Base-by-base conservation (phyloP, 495 filamentous ascomycete genomes). In the Sphaerosporella brunnea region DNA sequence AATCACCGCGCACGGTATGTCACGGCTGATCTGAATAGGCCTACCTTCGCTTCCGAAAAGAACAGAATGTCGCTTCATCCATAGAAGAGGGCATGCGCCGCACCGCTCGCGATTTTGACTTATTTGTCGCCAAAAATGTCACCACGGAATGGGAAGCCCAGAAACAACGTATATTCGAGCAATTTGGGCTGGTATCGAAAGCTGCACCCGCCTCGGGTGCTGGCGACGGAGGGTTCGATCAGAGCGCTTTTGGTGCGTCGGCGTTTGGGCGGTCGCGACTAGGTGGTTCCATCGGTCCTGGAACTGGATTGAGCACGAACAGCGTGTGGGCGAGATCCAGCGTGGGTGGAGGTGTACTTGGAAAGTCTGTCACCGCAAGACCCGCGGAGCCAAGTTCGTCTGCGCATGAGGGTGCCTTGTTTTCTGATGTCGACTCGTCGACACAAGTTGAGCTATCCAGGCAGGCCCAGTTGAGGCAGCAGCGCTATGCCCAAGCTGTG, bases 141-240 rank as follows among this genome's bases (percentile, higher is more conserved):
- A 83, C 84, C 5, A 78, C 90, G 68, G 83, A 95, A 62, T 96
- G 88, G 88, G 85, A 96, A 47, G 76, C 79, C 4, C 90, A 96
- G 64, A 78, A 87, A 30, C 81, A 79, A 59, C 77, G 77, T 45
- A 93, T 96, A 44, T 94, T 94, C 61, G 76, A 93, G 56, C 90
- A 99, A 60, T 96, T 99, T 61, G 90, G 90, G 5, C 79, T 99
- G 34, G 80, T 73, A 49, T 70, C 77, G 5, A 75, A 70, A 51
- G 35, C 39, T 3, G 13, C 56, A 19, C 28, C 44, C n/a, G 45
- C 51, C 4, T 73, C 78, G 36, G 68, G 69, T 7, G 41, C 60
- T 23, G 53, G 64, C 43, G 59, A 60, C 45, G 53, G 65, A 50
- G 68, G 68, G 34, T 68, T 25, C 66, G 64, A 53, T 8, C 34